Evolutionary conservation across 108 stramenopile genomes (phyloP), one percentile per base, ranked within the genome.

Genomic region (Hondaea fermentalgiana): DNA sequence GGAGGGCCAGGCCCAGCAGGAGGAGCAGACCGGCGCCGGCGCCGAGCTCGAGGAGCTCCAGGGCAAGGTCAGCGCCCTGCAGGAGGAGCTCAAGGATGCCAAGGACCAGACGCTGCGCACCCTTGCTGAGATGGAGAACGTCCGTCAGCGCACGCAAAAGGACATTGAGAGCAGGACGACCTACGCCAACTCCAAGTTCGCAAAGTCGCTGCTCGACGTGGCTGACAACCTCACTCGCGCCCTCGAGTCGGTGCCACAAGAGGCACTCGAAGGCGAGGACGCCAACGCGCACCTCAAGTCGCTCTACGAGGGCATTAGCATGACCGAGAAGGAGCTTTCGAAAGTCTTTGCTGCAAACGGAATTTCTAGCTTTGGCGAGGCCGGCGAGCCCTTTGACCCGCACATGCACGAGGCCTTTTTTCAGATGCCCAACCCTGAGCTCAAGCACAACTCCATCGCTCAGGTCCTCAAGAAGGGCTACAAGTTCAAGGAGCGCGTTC

Each of bases 121-220:
- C 87, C 93, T 95, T 23, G 98, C 98, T 58, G 98, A 99, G 92
- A 96, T 96, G 93, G 98, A 99, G 94, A 99, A 98, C 92, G 96
- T 95, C 47, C 96, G 99, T 42, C 87, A 92, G 43, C 98, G 98
- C 91, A 98, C 99, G 58, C 72, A 92, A 72, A 89, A 95, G 10
- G 99, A 99, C 91, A 95, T 98, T 19, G 94, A 95, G 25, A 91
- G 92, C 10, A 98, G 97, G 21, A 92, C 91, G 21, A 91, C 93
- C 59, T 99, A 94, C 91, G 96, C 97, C 89, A 94, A 96, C 17
- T 88, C 94, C 69, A 96, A 94, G 51, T 98, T 97, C 91, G 96
- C 97, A 88, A 97, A 98, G 90, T 87, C 87, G 10, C 89, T 98
- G 35, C 93, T 97, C 72, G 90, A 90, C 53, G 90, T 88, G 14